Base-by-base conservation (phyloP, 2,329 filamentous ascomycete species). In the Trichoderma koningii region DNA sequence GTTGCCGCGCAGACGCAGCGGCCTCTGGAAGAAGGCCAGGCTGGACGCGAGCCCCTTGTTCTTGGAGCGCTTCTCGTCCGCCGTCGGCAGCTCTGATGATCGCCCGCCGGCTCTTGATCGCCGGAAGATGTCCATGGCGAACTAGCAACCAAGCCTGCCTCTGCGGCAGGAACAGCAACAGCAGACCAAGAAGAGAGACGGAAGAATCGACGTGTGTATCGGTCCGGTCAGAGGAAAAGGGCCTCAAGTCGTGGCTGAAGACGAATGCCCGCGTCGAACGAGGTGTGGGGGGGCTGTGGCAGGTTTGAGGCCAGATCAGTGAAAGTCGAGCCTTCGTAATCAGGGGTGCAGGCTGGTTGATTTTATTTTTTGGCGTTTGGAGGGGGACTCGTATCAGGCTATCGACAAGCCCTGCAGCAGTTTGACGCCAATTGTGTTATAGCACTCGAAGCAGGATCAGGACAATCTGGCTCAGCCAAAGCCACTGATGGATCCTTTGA, bases 1-100 rank as follows among this genome's bases (percentile, higher is more conserved):
- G 78, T 96, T 97, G 73, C 92, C 92, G 79, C 89, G 90, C 80
- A 99, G 81, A 71, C 93, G 89, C 82, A 99, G 86, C 59, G 94
- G 91, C 74, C 92, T 87, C 71, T 89, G 85, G 77, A 98, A 91
- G 77, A 97, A 96, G 68, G 90, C 89, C 73, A 96, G 82, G 61
- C 83, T 81, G 48, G 82, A 79, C 41, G 79, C 77, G 55, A 81
- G 66, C 26, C 73, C 76, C 66, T 80, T 78, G 41, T 77, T 75
- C 66, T 76, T 77, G 48, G 72, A 64, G 61, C 72, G 76, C 74
- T 85, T 86, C 71, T 85, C 82, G 69, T 85, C 82, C 55, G 77
- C 70, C 23, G 82, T 80, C 28, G 84, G 84, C 17, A 85, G 78
- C 67, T 79, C 77, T 30, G 71, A 71, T 66, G 73, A 77, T 72